These are phyloP conservation scores for Penicillium coprophilum DNA, from an alignment of 495 filamentous ascomycete genomes.

Conservation along the genomic window DNA sequence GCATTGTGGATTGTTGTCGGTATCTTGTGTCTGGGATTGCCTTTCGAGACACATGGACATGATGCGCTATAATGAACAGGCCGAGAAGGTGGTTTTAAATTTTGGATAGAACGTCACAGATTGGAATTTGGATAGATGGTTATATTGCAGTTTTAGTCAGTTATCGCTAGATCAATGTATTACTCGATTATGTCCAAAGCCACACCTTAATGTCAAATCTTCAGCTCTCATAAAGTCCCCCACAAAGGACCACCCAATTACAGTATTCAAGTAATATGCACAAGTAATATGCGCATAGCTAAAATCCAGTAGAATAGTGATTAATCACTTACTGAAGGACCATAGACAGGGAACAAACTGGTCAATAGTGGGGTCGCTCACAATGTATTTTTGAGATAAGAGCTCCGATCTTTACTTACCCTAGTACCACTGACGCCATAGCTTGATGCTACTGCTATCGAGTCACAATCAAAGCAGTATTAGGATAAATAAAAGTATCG, in stretches of 20 bases:
- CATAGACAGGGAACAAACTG: not conserved
- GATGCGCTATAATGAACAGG: slow-evolving; percentile 19
- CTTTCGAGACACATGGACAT: slow-evolving; percentile 40
- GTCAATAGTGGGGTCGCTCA: not conserved
- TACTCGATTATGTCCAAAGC: too few species aligned
- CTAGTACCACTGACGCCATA: not conserved
- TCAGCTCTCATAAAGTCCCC: too few species aligned
- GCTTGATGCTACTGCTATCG: not conserved
- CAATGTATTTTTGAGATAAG: not conserved
- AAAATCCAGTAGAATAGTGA: too few species aligned
- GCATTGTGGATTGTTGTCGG: slow-evolving; percentile 34
- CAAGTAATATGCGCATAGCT: too few species aligned
- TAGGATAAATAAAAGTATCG: not conserved
- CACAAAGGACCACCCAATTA: too few species aligned
- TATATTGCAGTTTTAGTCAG: not conserved
- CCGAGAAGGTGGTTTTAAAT: not conserved
- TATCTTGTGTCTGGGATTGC: slow-evolving; percentile 29
- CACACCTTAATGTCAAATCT: too few species aligned
- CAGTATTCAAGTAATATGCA: too few species aligned
- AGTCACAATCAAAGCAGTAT: not conserved
- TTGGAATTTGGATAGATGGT: not conserved
- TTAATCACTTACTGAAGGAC: too few species aligned
- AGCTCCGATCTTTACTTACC: not conserved
- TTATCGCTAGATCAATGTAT: not conserved
- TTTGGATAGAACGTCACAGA: not conserved